phyloP scores from a whole-genome alignment of 108 stramenopile species.

The Nitzschia inconspicua region DNA sequence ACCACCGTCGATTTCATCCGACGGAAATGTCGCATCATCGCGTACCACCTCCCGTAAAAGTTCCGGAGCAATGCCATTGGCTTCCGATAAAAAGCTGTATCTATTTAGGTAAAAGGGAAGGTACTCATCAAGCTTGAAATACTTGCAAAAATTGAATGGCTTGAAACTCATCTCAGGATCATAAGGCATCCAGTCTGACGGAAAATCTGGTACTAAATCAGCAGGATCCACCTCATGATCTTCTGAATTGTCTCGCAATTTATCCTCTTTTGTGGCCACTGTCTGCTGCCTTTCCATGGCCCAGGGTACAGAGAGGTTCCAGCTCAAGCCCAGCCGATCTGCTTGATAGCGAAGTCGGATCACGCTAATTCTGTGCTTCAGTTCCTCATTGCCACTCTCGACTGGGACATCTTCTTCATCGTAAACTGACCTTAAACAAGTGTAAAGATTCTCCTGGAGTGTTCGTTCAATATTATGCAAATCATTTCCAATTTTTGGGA shows the following conservation, averaged over 20 bases:
- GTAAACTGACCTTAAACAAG: constrained; percentile 31
- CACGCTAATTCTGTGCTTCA: constrained; percentile 55
- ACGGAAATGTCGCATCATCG: too few species aligned
- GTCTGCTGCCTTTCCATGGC: constrained; percentile 29
- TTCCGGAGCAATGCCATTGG: too few species aligned
- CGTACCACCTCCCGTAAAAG: too few species aligned
- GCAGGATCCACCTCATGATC: constrained; percentile 33
- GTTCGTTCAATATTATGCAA: constrained; percentile 45
- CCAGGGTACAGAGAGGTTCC: constrained; percentile 50
- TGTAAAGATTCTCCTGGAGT: constrained; percentile 51
- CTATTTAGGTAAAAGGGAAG: constrained; percentile 27
- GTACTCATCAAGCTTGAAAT: constrained; percentile 39
- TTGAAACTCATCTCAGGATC: constrained; percentile 43
- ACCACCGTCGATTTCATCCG: too few species aligned
- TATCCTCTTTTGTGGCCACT: background rate
- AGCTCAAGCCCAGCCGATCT: constrained; percentile 52
- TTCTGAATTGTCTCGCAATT: background rate
- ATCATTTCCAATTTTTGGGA: constrained; percentile 60
- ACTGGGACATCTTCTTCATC: constrained; percentile 52
- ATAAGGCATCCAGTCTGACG: constrained; percentile 74
- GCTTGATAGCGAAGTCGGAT: constrained; percentile 68
- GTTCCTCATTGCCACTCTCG: constrained; percentile 38
- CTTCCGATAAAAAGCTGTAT: too few species aligned
- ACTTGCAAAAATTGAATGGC: constrained; percentile 31
- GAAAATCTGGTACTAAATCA: constrained; percentile 67